Conservation (phyloP, 2,329 filamentous ascomycete species). For the Stachybotrys chartarum region DNA sequence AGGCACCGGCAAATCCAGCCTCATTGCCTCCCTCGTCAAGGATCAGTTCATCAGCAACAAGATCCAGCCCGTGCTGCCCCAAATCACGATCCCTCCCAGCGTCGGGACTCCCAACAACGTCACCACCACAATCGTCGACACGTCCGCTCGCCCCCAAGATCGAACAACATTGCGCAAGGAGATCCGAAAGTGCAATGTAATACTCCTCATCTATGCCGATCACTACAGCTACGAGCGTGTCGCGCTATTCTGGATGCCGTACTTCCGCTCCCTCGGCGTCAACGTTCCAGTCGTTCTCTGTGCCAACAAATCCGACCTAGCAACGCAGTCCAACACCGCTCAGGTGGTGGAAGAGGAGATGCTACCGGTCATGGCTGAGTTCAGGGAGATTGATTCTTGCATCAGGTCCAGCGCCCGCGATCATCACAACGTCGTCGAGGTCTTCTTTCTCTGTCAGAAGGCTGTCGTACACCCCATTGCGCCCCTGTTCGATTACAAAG, state of each 20-base stretch:
- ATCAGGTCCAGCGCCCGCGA: slow-evolving; percentile 90
- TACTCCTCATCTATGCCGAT: slow-evolving; percentile 92
- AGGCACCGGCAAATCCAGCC: slow-evolving; percentile 85
- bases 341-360: slow-evolving; percentile 95
- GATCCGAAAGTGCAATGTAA: slow-evolving; percentile 94
- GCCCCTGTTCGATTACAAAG: slow-evolving; percentile 93
- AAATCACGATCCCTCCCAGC: slow-evolving; percentile 89
- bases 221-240: slow-evolving; percentile 99
- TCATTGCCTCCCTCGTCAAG: slow-evolving; percentile 93
- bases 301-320: slow-evolving; percentile 93
- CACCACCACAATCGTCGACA: slow-evolving; percentile 95
- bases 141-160: slow-evolving; percentile 89
- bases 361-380: slow-evolving; percentile 96
- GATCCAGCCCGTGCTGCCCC: slow-evolving; percentile 89
- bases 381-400: slow-evolving; percentile 97
- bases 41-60: slow-evolving; percentile 94
- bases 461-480: slow-evolving; percentile 96
- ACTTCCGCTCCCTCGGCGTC: slow-evolving; percentile 95
- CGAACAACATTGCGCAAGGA: slow-evolving; percentile 85
- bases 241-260: slow-evolving; percentile 96
- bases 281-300: slow-evolving; percentile 96
- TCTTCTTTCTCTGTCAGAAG: slow-evolving; percentile 97
- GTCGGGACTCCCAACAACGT: slow-evolving; percentile 94
- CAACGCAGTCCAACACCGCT: slow-evolving; percentile 64
- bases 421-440: slow-evolving; percentile 89